Percentiles rank a stretch among this genome's conserved stretches.
These are phyloP conservation scores for Narthecium ossifragum DNA, from an alignment of 106 monocot genomes.

Conservation along the genomic window DNA sequence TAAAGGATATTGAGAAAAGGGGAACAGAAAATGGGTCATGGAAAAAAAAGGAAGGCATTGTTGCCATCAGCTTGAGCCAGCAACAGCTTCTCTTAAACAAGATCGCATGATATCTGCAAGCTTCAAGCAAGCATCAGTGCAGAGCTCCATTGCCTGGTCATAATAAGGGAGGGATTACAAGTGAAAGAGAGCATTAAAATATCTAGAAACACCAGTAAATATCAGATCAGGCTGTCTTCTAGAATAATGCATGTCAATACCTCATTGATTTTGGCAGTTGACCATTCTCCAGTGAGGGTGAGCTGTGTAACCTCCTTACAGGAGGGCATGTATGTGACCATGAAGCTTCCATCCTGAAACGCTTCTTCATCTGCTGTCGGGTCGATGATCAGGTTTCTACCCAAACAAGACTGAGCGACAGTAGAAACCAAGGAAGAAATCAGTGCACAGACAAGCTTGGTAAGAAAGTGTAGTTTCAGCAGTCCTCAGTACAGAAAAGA, in stretches of 20 bases:
- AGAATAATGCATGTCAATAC: conserved; percentile 17
- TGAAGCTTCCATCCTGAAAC: conserved; percentile 70
- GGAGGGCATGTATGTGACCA: conserved; percentile 79
- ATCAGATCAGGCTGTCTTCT: too few relatives aligned
- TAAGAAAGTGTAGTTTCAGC: not conserved
- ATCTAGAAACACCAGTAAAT: not conserved
- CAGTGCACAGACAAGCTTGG: not conserved
- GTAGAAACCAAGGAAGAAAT: conserved; percentile 1
- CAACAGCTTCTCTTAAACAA: conserved; percentile 57
- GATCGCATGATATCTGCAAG: conserved; percentile 70
- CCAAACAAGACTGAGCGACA: conserved; percentile 55
- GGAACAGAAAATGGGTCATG: too few relatives aligned
- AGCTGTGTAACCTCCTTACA: conserved; percentile 81
- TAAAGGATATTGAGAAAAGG: too few relatives aligned
- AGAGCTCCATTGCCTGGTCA: conserved; percentile 86
- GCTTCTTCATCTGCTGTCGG: conserved; percentile 85
- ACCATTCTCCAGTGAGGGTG: conserved; percentile 90
- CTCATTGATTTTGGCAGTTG: conserved; percentile 68
- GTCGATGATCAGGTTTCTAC: conserved; percentile 76
- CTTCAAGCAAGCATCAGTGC: conserved; percentile 85
- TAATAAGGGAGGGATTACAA: not conserved
- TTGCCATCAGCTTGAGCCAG: conserved; percentile 1
- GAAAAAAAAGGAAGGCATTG: not conserved
- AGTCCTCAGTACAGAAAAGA: too few relatives aligned
- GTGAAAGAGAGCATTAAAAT: not conserved